Conservation (phyloP, 2,329 filamentous ascomycete species). For the Penicillium sp. region DNA sequence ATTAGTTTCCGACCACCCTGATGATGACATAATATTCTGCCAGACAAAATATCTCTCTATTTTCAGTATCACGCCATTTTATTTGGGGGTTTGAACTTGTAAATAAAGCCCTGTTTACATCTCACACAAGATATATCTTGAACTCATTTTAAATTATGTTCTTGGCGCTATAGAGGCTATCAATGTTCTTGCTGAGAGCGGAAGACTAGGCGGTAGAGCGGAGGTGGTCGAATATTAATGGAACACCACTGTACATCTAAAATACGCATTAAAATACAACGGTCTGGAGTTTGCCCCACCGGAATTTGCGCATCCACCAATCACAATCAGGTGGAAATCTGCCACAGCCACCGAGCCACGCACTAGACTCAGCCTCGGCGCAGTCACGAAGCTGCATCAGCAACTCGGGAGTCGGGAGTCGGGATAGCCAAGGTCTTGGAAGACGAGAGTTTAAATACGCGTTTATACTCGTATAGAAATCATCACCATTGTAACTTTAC, state of each 20-base stretch:
- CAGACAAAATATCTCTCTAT: background rate
- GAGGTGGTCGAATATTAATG: background rate
- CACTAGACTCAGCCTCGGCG: background rate
- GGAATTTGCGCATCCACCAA: background rate
- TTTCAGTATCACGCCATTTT: background rate
- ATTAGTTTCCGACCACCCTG: background rate
- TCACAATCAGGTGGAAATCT: background rate
- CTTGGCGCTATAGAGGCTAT: background rate
- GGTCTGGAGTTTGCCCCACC: background rate
- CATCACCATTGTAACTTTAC: too few relatives aligned
- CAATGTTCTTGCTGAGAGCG: background rate
- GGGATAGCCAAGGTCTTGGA: background rate
- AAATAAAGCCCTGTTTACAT: background rate
- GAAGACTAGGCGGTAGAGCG: background rate
- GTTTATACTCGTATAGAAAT: too few relatives aligned
- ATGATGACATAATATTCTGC: background rate
- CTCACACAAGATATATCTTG: background rate
- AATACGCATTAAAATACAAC: background rate
- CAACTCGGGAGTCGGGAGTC: too few relatives aligned
- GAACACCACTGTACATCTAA: background rate
- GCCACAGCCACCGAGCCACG: constrained; percentile 2
- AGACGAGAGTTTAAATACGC: background rate
- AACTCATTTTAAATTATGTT: background rate
- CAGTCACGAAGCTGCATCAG: background rate
- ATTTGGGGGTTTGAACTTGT: background rate